phyloP scores from a whole-genome alignment of 116 monocot species.

The Zostera marina region DNA sequence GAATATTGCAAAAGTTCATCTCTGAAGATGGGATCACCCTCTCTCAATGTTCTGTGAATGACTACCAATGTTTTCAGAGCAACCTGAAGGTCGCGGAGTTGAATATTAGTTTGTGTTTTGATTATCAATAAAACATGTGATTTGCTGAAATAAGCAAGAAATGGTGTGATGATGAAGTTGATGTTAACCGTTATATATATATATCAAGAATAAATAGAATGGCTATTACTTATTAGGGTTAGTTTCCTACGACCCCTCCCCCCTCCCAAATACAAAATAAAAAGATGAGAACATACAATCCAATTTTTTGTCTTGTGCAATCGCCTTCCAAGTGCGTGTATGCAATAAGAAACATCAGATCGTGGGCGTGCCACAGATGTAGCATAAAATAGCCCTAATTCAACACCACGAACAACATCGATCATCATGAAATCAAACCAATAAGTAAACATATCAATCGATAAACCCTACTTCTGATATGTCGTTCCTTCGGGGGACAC shows the following conservation, averaged over 20 bases:
- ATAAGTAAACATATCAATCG: background rate
- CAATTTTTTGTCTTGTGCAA: slow-evolving; percentile 69
- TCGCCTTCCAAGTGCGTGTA: slow-evolving; percentile 58
- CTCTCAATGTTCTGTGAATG: slow-evolving; percentile 84
- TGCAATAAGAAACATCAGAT: slow-evolving; percentile 76
- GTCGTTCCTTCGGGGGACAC: slow-evolving; percentile 79
- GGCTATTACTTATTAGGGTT: no score
- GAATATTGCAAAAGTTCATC: slow-evolving; percentile 79
- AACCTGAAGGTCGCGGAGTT: slow-evolving; percentile 23
- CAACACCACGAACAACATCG: background rate
- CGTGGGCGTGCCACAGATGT: slow-evolving; percentile 52
- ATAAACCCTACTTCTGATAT: slow-evolving; percentile 49
- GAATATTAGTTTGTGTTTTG: no score
- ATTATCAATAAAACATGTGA: no score
- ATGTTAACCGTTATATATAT: no score
- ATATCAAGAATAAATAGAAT: no score
- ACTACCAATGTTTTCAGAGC: slow-evolving; percentile 84
- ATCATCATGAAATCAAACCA: background rate
- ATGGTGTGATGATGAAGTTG: no score
- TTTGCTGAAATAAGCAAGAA: no score
- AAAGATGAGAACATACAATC: slow-evolving; percentile 28
- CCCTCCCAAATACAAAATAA: background rate
- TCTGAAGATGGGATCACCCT: slow-evolving; percentile 90
- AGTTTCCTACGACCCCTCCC: background rate
- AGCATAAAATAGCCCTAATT: slow-evolving; percentile 55